Base-by-base conservation (phyloP, 768 basidiomycete genomes). In the Calocybe indica region DNA sequence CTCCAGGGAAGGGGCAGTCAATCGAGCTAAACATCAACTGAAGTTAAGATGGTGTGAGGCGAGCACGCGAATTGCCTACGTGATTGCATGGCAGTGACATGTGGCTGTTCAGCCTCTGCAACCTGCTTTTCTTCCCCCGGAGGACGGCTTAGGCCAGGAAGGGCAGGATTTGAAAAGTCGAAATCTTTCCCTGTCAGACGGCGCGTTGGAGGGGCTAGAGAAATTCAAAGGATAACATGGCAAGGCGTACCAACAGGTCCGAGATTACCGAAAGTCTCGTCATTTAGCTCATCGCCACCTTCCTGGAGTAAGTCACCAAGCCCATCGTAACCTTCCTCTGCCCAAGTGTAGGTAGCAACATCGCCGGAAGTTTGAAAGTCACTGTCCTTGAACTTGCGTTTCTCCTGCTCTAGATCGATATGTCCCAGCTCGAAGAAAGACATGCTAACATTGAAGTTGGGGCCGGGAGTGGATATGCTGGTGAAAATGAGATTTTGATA, bases 281-380 rank as follows among this genome's bases (percentile, higher is more conserved):
- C 92, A 67, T 99, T 98, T 56, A 94, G 63, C 55, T 94, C 93
- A 73, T 97, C 93, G 48, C 83, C 83, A 37, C 85, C 86, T 66
- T 98, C 95, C 56, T 85, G 82, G 46, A 97, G 76, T 43, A 82
- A 82, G 66, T 91, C 86, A 45, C 87, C 92, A 28, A 95, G 80
- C 36, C 88, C 91, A 64, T 95, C 90, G 61, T 93, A 92, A 55
- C 82, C 82, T 36, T 89, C 89, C 55, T 89, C 87, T 8, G 89
- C 92, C 91, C 91, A 96, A 39, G 85, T 91, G 66, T 91, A 94
- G 40, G 93, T 89, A 2, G 90, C 85, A 52, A 96, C 70, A 68
- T 92, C 86, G 60, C 91, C 92, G 40, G 78, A 72, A 55, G 83
- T 79, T 43, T 83, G 74, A 7, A 63, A 53, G 5, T 62, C 66